Conservation (phyloP, 495 filamentous ascomycete genomes). For the Collariella sp. region DNA sequence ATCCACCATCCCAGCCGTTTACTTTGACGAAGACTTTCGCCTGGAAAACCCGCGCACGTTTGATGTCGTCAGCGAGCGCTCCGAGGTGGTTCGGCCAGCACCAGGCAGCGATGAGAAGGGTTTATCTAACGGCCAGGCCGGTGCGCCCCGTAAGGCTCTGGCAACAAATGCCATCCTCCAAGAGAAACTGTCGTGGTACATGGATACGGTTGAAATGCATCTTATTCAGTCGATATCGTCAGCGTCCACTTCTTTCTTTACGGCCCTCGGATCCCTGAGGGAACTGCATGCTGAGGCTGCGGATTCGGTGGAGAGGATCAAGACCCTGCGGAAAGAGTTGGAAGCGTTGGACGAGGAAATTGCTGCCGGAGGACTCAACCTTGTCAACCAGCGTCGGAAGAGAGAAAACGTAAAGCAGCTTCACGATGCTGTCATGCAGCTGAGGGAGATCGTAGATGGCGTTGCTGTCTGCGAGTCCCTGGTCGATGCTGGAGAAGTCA, state of each 20-base stretch:
- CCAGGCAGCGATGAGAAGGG: conserved; percentile 49
- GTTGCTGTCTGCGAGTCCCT: conserved; percentile 69
- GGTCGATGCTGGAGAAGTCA: conserved; percentile 71
- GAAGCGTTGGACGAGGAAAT: conserved; percentile 76
- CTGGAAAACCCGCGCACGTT: conserved; percentile 95
- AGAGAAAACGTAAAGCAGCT: conserved; percentile 80
- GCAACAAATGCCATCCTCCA: conserved; percentile 98
- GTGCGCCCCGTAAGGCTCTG: conserved; percentile 70
- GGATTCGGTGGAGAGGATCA: conserved; percentile 82
- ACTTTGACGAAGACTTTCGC: conserved; percentile 92
- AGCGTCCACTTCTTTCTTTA: conserved; percentile 93
- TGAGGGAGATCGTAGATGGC: conserved; percentile 67
- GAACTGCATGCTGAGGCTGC: conserved; percentile 89
- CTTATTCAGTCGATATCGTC: conserved; percentile 93
- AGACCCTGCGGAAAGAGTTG: conserved; percentile 68
- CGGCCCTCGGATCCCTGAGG: conserved; percentile 79
- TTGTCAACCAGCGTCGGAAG: conserved; percentile 71
- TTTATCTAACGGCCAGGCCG: conserved; percentile 51
- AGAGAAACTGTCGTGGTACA: conserved; percentile 98
- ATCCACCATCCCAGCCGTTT: conserved; percentile 84
- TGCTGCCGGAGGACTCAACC: conserved; percentile 75
- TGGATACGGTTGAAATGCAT: conserved; percentile 98
- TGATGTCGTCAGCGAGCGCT: conserved; percentile 91
- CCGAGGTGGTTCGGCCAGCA: conserved; percentile 72
- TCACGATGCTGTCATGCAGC: conserved; percentile 71